Conservation (phyloP, 768 basidiomycete species). For the Psilocybe sp. region DNA sequence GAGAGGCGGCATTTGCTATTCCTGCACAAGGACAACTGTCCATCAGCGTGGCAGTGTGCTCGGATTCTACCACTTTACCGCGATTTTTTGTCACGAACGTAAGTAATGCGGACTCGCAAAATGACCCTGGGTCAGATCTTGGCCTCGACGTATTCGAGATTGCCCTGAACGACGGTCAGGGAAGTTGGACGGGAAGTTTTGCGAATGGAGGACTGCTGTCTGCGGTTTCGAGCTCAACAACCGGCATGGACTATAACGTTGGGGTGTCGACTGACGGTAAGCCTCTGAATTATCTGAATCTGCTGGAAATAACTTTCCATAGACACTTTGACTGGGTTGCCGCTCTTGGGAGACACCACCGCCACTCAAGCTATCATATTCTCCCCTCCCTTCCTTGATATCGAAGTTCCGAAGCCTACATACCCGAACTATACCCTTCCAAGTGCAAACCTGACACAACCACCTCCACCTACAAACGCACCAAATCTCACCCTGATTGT, state of each 20-base stretch:
- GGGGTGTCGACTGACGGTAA: conserved; percentile 48
- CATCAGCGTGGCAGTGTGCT: conserved; percentile 51
- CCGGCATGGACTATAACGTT: conserved; percentile 49
- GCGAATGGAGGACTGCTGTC: conserved; percentile 49
- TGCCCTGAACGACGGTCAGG: conserved; percentile 42
- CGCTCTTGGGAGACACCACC: conserved; percentile 73
- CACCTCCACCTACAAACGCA: conserved; percentile 35
- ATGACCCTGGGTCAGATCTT: conserved; percentile 34
- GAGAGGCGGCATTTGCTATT: conserved; percentile 36
- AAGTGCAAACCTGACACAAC: conserved; percentile 46
- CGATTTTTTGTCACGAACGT: conserved; percentile 62
- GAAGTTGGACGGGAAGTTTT: conserved; percentile 43
- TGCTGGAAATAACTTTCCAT: not conserved
- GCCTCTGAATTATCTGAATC: conserved; percentile 1
- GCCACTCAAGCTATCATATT: conserved; percentile 71
- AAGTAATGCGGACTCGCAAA: conserved; percentile 24
- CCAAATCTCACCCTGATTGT: conserved; percentile 58
- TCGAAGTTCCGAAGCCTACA: conserved; percentile 31
- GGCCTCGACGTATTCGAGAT: conserved; percentile 48
- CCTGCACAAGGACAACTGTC: conserved; percentile 34
- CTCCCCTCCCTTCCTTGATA: conserved; percentile 50
- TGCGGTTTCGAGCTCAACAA: conserved; percentile 34
- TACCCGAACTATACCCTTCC: conserved; percentile 81
- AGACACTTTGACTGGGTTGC: conserved; percentile 41
- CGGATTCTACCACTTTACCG: conserved; percentile 31